Conservation (phyloP, 2,329 filamentous ascomycete species). For the Chaetomiaceae sp. region DNA sequence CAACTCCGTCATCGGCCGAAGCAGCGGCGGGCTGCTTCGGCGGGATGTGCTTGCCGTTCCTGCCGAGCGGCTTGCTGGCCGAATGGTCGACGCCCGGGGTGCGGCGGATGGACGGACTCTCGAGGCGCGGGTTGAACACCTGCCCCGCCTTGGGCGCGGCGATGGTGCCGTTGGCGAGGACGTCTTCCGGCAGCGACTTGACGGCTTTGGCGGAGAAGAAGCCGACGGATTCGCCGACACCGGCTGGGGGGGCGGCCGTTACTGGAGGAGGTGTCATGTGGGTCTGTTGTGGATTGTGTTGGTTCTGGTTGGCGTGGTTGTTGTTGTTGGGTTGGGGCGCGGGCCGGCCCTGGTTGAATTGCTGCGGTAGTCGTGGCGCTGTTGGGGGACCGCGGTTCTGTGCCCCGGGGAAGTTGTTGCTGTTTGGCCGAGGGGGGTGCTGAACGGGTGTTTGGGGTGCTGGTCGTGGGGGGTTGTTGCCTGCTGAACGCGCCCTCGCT, state of each 20-base stretch:
- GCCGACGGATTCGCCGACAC: conserved; percentile 41
- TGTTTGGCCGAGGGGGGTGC: conserved; percentile 13
- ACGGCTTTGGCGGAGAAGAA: conserved; percentile 69
- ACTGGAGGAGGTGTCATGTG: conserved; percentile 29
- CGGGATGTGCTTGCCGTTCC: conserved; percentile 47
- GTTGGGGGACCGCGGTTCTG: conserved; percentile 14
- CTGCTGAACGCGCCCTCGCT: conserved; percentile 27
- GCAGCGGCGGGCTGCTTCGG: conserved; percentile 25
- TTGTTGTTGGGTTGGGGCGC: conserved; percentile 9
- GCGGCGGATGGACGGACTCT: conserved; percentile 81
- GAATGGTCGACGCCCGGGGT: conserved; percentile 82
- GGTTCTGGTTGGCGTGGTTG: conserved; percentile 10
- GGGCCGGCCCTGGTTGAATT: conserved; percentile 21
- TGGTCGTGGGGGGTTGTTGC: conserved; percentile 26
- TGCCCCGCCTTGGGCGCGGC: conserved; percentile 42
- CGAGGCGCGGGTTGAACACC: conserved; percentile 65
- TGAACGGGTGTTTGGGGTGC: conserved; percentile 25
- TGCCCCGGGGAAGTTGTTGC: conserved; percentile 17
- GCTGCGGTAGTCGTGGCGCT: conserved; percentile 18
- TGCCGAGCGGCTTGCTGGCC: conserved; percentile 65
- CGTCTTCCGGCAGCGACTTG: conserved; percentile 47
- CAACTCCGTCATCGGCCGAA: no score
- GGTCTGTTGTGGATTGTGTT: conserved; percentile 24
- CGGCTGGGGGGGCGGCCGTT: conserved; percentile 2
- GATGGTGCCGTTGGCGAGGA: conserved; percentile 35